Conservation (phyloP, 495 filamentous ascomycete genomes). For the Thozetella sp. region DNA sequence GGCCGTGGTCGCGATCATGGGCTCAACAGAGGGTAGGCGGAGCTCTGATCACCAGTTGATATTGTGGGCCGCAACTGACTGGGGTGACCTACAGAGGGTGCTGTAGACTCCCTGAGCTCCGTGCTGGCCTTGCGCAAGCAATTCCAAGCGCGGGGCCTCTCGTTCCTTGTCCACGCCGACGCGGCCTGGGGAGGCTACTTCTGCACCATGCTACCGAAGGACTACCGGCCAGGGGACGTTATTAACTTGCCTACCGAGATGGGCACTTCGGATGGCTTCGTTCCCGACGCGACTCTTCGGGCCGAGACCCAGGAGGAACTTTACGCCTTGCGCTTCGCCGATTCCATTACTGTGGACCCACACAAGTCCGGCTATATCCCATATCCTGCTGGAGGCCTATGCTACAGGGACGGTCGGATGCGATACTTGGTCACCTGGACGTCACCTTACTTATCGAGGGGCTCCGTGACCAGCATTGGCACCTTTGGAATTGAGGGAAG, state of each 20-base stretch:
- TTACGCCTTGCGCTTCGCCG: slow-evolving; percentile 27
- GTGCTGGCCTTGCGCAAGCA: slow-evolving; percentile 37
- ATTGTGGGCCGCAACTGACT: too few species aligned
- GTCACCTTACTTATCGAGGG: slow-evolving; percentile 35
- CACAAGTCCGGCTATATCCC: slow-evolving; percentile 51
- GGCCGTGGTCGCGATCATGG: slow-evolving; percentile 24
- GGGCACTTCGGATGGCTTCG: slow-evolving; percentile 25
- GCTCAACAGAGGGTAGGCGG: slow-evolving; percentile 31
- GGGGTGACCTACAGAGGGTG: too few species aligned
- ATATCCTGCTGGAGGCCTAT: slow-evolving; percentile 47
- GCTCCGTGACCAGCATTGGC: slow-evolving; percentile 36
- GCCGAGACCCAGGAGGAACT: slow-evolving; percentile 38
- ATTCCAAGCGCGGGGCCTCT: slow-evolving; percentile 38
- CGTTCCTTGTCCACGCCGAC: slow-evolving; percentile 45
- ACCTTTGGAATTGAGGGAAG: slow-evolving; percentile 49
- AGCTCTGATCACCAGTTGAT: too few species aligned
- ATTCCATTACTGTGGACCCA: slow-evolving; percentile 50
- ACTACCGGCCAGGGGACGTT: slow-evolving; percentile 16
- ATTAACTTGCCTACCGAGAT: slow-evolving; percentile 15
- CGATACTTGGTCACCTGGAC: slow-evolving; percentile 49
- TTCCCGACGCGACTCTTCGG: slow-evolving; percentile 27
- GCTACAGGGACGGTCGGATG: slow-evolving; percentile 46
- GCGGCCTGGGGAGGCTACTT: slow-evolving; percentile 57
- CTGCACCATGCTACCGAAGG: slow-evolving; percentile 36
- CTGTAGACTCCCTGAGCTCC: slow-evolving; percentile 35